Evolutionary conservation across 2,329 filamentous ascomycete species (phyloP).

Genomic region (Macrophomina pseudophaseolina): DNA sequence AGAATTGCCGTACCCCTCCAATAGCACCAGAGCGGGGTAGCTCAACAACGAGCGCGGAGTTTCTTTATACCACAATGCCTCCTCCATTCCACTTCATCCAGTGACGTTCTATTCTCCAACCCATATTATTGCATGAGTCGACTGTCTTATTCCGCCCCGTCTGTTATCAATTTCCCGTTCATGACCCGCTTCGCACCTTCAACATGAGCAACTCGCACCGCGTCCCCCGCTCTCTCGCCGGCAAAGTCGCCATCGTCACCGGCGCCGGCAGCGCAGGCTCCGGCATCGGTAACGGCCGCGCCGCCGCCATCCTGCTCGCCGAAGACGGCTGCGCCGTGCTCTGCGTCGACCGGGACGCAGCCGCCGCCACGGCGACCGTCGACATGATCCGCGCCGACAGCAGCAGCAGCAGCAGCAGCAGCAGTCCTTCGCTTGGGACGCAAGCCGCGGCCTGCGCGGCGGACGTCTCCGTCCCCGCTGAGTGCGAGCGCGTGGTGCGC

Average conservation of each 20-base stretch:
- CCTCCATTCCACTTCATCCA: too few species aligned
- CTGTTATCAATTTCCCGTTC: not conserved
- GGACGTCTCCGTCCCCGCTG: too few species aligned
- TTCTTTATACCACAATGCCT: too few species aligned
- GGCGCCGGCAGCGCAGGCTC: conserved; percentile 63
- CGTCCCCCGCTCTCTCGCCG: conserved; percentile 44
- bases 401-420: too few species aligned
- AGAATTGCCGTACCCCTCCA: not conserved
- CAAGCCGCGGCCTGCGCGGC: too few species aligned
- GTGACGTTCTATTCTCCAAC: too few species aligned
- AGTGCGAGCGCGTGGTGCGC: conserved; percentile 47
- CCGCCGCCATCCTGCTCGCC: conserved; percentile 62
- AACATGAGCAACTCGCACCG: not conserved
- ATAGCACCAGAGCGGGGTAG: not conserved
- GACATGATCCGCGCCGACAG: conserved; percentile 56
- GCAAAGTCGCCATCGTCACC: conserved; percentile 61
- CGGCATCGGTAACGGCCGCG: conserved; percentile 66
- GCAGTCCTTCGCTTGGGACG: too few species aligned
- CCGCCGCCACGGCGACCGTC: conserved; percentile 62
- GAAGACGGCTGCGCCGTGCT: conserved; percentile 61
- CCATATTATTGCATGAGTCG: too few species aligned
- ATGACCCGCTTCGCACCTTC: not conserved
- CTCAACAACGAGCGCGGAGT: too few species aligned
- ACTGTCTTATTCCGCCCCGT: too few species aligned
- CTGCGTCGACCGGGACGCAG: too few species aligned